A percentile compares a stretch with the other conserved stretches of the same genome.
Evolutionary conservation across 306 rosid genomes (phyloP).

Genomic region (Castanea mollissima): DNA sequence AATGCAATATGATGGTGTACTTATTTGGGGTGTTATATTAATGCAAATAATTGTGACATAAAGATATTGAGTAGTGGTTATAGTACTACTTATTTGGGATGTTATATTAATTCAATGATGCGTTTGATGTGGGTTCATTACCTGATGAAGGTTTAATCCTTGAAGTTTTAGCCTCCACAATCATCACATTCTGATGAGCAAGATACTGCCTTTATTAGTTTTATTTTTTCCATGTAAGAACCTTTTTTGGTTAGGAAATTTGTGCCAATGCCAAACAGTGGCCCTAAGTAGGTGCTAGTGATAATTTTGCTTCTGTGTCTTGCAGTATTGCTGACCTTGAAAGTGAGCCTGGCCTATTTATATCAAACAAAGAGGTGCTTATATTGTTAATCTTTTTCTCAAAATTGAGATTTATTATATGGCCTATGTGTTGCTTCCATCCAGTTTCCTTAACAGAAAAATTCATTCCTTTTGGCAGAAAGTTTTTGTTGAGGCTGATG

Average conservation of each 20-base stretch:
- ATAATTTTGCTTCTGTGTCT: conserved; percentile 26
- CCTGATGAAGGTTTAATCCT: not conserved
- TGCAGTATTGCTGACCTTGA: conserved; percentile 92
- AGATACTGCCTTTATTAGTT: not conserved
- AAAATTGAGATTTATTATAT: not conserved
- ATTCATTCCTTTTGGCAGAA: conserved; percentile 37
- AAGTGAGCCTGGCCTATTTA: conserved; percentile 85
- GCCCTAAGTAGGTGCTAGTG: conserved; percentile 3
- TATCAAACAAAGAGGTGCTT: conserved; percentile 69
- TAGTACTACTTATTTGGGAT: not conserved
- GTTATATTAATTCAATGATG: not conserved
- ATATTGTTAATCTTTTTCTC: conserved; percentile 2
- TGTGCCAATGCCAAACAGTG: not conserved
- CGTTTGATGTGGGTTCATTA: not conserved
- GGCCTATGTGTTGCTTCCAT: conserved; percentile 5
- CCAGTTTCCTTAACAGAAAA: not conserved
- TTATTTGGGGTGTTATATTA: not conserved
- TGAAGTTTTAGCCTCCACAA: not conserved
- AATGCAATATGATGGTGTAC: not conserved
- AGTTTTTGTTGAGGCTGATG: conserved; percentile 69
- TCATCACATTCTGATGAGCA: not conserved
- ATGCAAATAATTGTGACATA: not conserved
- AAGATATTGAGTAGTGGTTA: not conserved
- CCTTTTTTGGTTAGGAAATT: not conserved
- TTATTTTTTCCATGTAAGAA: not conserved